Evolutionary conservation across 2,329 filamentous ascomycete genomes (phyloP).

Genomic region (Metarhizium humberi): DNA sequence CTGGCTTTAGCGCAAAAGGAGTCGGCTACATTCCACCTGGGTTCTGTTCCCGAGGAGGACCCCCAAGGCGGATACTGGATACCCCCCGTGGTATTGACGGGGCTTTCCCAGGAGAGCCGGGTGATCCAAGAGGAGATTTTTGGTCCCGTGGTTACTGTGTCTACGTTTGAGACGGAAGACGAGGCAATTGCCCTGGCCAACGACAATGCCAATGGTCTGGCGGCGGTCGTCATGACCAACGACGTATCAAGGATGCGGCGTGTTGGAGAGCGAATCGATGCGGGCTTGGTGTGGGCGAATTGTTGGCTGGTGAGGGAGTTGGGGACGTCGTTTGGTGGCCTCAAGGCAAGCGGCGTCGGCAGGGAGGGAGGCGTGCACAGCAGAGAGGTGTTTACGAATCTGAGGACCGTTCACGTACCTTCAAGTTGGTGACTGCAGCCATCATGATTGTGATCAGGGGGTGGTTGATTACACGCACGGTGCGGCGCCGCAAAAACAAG

Average conservation of each 20-base stretch:
- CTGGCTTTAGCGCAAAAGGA: neutral
- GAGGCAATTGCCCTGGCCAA: conserved; percentile 34
- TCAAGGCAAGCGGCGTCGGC: conserved; percentile 38
- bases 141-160: conserved; percentile 32
- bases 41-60: neutral
- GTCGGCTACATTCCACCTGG: neutral
- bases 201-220: conserved; percentile 50
- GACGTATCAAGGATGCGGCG: conserved; percentile 40
- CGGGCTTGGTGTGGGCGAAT: conserved; percentile 48
- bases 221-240: conserved; percentile 50
- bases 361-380: conserved; percentile 33
- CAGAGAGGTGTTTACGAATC: conserved; percentile 25
- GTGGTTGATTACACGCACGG: too few relatives aligned
- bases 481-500: too few relatives aligned
- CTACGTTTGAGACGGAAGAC: conserved; percentile 30
- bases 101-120: neutral
- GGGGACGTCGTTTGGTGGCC: conserved; percentile 33
- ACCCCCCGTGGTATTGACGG: neutral
- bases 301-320: conserved; percentile 33
- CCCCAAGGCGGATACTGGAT: neutral
- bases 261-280: conserved; percentile 46
- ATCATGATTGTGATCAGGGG: too few relatives aligned
- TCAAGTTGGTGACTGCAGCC: neutral
- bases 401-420: neutral
- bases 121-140: conserved; percentile 36